A percentile compares a stretch with the other conserved stretches of the same genome.
These are phyloP conservation scores for Scleroderma citrinum DNA, from an alignment of 768 basidiomycete species.

Conservation along the genomic window DNA sequence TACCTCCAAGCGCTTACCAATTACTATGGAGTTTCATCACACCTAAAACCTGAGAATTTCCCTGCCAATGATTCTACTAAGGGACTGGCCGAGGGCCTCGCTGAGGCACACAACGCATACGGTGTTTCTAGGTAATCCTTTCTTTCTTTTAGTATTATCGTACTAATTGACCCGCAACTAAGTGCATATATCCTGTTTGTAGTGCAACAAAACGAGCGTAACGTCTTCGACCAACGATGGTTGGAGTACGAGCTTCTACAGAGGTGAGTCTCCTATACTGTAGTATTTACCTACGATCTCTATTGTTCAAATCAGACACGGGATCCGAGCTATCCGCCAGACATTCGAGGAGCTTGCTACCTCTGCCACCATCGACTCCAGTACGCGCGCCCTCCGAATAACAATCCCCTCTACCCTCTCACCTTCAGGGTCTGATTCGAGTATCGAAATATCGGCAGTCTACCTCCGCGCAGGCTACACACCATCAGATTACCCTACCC, in stretches of 20 bases:
- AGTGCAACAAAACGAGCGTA: slow-evolving; percentile 81
- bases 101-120: slow-evolving; percentile 75
- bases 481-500: slow-evolving; percentile 71
- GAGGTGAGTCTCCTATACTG: slow-evolving; percentile 39
- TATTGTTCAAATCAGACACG: slow-evolving; percentile 43
- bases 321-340: slow-evolving; percentile 67
- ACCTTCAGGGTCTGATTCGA: slow-evolving; percentile 10
- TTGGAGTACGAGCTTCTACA: slow-evolving; percentile 85
- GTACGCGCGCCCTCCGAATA: slow-evolving; percentile 40
- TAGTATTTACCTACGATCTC: background rate
- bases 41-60: slow-evolving; percentile 50
- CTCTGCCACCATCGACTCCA: slow-evolving; percentile 50
- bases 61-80: slow-evolving; percentile 69
- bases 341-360: slow-evolving; percentile 65
- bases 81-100: slow-evolving; percentile 70
- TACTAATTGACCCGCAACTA: background rate
- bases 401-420: slow-evolving; percentile 5
- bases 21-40: slow-evolving; percentile 58
- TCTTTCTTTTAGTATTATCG: background rate
- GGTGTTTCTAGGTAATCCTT: slow-evolving; percentile 40
- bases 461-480: slow-evolving; percentile 91
- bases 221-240: slow-evolving; percentile 90
- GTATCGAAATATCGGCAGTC: slow-evolving; percentile 73
- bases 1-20: slow-evolving; percentile 60
- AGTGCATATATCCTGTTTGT: slow-evolving; percentile 75